Base-by-base conservation (phyloP, 306 rosid species). In the Lotus japonicus region DNA sequence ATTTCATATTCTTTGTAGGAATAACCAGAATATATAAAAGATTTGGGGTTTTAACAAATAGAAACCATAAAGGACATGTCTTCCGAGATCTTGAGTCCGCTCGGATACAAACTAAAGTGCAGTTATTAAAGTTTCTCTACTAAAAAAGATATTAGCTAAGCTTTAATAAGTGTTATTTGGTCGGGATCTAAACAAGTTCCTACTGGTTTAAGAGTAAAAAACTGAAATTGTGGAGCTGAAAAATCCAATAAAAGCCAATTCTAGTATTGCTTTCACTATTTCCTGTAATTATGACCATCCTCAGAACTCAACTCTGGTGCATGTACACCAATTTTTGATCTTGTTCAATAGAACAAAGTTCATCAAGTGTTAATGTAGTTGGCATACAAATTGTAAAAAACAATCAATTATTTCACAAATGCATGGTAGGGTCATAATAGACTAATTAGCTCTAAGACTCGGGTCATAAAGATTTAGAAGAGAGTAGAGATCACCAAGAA, bases 21-120 rank as follows among this genome's bases (percentile, higher is more conserved):
- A 66, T 71, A 78, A 71, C 64, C 64, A 63, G 82, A 66, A 66
- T 65, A 72, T 58, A 66, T 55, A 16, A 49, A 65, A 49, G 56
- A 77, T 70, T 62, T 23, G 48, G 17, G 16, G 26, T 61, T 36
- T 4, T 48, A 12, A 76, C 68, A 59, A 51, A 21, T 21, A 59
- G 9, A 60, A 75, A 61, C 4, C 50, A 23, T 53, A 43, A 68
- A 52, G 53, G 58, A 53, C 53, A 62, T 69, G 71, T 76, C 60
- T 69, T 76, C 76, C 54, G 31, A 70, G 60, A 62, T 77, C 72
- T 26, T 3, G 3, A 21, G 26, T 21, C 26, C 26, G 3, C 3
- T 21, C 3, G 2, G 26, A 21, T 21, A 21, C 26, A 3, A 3
- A 21, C 26, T 21, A 3, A 21, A 21, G 26, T 1, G 26, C 26